Conservation (phyloP, 2,329 filamentous ascomycete species). For the Diaporthe sp. region DNA sequence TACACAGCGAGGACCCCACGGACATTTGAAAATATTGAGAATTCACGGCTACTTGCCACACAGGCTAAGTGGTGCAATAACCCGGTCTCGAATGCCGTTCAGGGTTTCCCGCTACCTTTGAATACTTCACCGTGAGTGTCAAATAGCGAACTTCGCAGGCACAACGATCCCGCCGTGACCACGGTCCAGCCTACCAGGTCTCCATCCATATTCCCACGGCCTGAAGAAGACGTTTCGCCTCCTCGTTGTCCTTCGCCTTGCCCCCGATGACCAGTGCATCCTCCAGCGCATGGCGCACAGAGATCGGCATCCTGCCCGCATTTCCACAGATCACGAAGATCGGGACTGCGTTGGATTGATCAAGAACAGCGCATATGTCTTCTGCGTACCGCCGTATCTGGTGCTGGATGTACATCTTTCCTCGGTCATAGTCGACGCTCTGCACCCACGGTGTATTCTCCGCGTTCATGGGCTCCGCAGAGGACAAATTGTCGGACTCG, state of each 20-base stretch:
- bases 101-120: neutral
- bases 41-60: neutral
- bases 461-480: conserved; percentile 25
- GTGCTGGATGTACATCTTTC: conserved; percentile 71
- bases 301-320: conserved; percentile 70
- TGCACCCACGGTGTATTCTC: conserved; percentile 40
- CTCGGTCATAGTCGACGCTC: conserved; percentile 43
- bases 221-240: conserved; percentile 55
- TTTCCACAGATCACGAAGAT: conserved; percentile 70
- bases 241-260: conserved; percentile 51
- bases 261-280: conserved; percentile 61
- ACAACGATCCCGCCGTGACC: neutral
- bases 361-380: conserved; percentile 55
- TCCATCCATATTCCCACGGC: conserved; percentile 68
- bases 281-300: conserved; percentile 66
- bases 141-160: neutral
- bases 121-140: neutral
- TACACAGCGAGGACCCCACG: neutral
- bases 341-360: conserved; percentile 50
- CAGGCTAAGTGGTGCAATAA: neutral
- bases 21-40: neutral
- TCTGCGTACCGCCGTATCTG: conserved; percentile 60
- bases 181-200: conserved; percentile 63
- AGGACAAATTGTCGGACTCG: conserved; percentile 42
- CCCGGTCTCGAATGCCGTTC: neutral